Percentiles rank a stretch among this genome's conserved stretches.
Conservation (phyloP, 2,329 filamentous ascomycete species). For the Sporothrix curviconia region DNA sequence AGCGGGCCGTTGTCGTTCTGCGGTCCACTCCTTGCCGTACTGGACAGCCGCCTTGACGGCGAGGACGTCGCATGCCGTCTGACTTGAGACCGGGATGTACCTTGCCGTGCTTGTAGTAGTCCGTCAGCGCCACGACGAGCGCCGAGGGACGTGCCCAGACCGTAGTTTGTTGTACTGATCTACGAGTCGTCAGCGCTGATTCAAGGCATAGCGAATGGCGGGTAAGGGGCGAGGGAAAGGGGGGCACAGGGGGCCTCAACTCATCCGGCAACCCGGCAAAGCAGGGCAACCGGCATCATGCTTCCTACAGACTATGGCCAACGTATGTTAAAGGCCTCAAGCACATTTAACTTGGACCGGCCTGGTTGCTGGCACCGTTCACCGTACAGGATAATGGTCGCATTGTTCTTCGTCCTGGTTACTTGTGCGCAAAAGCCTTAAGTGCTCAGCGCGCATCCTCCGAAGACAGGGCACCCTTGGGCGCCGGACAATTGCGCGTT, state of each 20-base stretch:
- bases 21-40: slow-evolving; percentile 87
- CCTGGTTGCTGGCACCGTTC: slow-evolving; percentile 98
- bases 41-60: slow-evolving; percentile 94
- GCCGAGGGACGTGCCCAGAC: slow-evolving; percentile 97
- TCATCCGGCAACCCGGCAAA: no score
- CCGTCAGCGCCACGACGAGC: slow-evolving; percentile 90
- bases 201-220: slow-evolving; percentile 22
- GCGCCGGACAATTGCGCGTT: slow-evolving; percentile 99
- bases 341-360: no score
- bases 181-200: slow-evolving; percentile 79
- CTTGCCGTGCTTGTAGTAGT: slow-evolving; percentile 99
- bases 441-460: slow-evolving; percentile 92
- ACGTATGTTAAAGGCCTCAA: slow-evolving; percentile 99
- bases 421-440: slow-evolving; percentile 97
- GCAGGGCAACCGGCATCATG: no score
- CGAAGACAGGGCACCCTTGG: slow-evolving; percentile 92
- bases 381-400: slow-evolving; percentile 86
- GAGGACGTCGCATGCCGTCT: slow-evolving; percentile 98
- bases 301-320: no score
- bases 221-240: background rate
- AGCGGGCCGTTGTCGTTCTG: slow-evolving; percentile 79
- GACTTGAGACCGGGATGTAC: slow-evolving; percentile 98
- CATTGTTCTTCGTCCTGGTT: slow-evolving; percentile 79
- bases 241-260: no score
- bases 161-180: no score